Conservation (phyloP, 2,329 filamentous ascomycete genomes). For the Phaeosphaeria sp. region DNA sequence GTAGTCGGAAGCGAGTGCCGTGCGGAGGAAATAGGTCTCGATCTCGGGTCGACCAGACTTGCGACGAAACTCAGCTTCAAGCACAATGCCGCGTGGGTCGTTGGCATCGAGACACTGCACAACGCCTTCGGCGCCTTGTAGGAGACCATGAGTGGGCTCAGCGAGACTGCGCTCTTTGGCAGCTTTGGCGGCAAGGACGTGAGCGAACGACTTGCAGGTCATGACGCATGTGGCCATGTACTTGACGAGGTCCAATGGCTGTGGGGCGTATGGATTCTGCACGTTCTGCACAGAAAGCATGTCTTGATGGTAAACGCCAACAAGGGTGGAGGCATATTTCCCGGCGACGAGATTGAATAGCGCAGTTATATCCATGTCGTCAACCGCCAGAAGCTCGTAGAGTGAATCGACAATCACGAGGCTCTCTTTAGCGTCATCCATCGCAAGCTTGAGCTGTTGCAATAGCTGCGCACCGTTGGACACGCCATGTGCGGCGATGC, state of each 20-base stretch:
- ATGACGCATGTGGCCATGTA: conserved; percentile 92
- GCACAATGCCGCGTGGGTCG: conserved; percentile 66
- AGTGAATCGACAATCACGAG: conserved; percentile 83
- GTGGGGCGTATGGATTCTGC: conserved; percentile 51
- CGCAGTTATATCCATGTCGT: conserved; percentile 60
- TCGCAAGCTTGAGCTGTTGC: conserved; percentile 20
- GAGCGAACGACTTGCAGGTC: conserved; percentile 72
- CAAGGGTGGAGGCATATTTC: conserved; percentile 71
- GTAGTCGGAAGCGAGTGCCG: conserved; percentile 23
- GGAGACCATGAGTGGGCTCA: conserved; percentile 79
- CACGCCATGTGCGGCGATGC: conserved; percentile 68
- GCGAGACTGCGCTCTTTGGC: conserved; percentile 77
- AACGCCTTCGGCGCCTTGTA: conserved; percentile 78
- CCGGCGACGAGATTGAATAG: conserved; percentile 72
- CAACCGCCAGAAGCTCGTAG: conserved; percentile 62
- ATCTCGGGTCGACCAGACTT: conserved; percentile 79
- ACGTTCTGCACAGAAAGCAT: conserved; percentile 62
- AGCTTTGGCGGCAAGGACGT: conserved; percentile 75
- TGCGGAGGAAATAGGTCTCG: conserved; percentile 68
- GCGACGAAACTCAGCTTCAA: conserved; percentile 85
- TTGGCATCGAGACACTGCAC: conserved; percentile 69
- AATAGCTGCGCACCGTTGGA: conserved; percentile 64
- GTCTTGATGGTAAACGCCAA: conserved; percentile 84
- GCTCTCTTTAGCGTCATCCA: conserved; percentile 32
- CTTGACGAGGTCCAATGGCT: conserved; percentile 72